Evolutionary conservation across 2,329 filamentous ascomycete species (phyloP), one percentile per base, ranked within the genome.

Genomic region (Cercospora zeina): DNA sequence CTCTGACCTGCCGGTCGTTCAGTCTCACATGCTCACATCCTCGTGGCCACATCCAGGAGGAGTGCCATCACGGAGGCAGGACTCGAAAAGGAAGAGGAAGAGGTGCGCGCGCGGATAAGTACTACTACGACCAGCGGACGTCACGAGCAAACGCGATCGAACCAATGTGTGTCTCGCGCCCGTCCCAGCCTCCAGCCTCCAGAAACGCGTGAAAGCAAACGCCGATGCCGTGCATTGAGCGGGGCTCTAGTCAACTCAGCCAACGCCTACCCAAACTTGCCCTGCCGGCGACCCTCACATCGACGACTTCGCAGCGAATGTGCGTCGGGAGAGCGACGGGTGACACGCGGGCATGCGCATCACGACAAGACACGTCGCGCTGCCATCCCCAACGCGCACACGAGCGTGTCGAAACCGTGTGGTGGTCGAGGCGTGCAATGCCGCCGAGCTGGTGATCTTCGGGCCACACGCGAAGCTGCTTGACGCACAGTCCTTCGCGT

Each of bases 401-500:
- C 14, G 54, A 30, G 54, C 21, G 37, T 45, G 37, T 45, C 30
- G 42, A 30, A 36, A 36, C 24, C 14, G 55, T 24, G 37, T 34
- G 21, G 31, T 30, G 19, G 42, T 36, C 42, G 39, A 21, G 11
- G 39, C 47, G 24, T 51, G n/a, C 24, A 51, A 24, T 45, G 39
- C 39, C 39, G 37, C 37, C 54, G 24, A 31, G n/a, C 27, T 45
- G 54, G 39, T 50, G 56, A 47, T 58, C 27, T 50, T 51, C 56
- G 56, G 56, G 16, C 34, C 30, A 49, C 31, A 51, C 56, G 56
- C 45, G 56, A 58, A 31, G 47, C 47, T 51, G 47, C 24, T 27
- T 27, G 56, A 49, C 30, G 39, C 42, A 58, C 45, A 56, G 56
- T 49, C 56, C 56, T 58, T 49, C 56, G 42, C 56, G 56, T 49